phyloP scores from a whole-genome alignment of 2,329 filamentous ascomycete species.

The Aureobasidium melanogenum region DNA sequence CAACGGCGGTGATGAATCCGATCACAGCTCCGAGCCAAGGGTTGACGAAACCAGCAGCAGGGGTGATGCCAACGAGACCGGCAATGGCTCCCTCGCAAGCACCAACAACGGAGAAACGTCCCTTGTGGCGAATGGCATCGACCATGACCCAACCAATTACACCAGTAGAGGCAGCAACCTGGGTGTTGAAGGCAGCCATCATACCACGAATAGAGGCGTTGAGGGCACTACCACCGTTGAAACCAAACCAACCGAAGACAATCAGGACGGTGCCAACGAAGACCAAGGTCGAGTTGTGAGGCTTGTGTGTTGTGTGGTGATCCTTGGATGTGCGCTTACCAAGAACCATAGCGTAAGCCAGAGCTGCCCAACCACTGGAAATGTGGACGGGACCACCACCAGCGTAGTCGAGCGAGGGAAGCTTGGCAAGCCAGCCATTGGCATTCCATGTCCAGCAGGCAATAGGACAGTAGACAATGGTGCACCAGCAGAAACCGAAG shows the following conservation, averaged over 20 bases:
- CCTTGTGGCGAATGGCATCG: constrained; percentile 43
- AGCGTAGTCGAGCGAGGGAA: constrained; percentile 50
- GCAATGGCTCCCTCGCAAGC: constrained; percentile 51
- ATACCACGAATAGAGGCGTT: constrained; percentile 46
- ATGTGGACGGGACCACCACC: constrained; percentile 55
- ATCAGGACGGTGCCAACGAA: constrained; percentile 46
- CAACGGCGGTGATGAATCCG: constrained; percentile 45
- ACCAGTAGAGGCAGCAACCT: constrained; percentile 46
- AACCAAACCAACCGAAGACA: constrained; percentile 47
- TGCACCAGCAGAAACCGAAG: constrained; percentile 56
- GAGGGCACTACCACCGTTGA: constrained; percentile 49
- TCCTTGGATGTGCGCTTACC: constrained; percentile 47
- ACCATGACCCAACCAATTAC: constrained; percentile 47
- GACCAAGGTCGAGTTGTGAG: constrained; percentile 56
- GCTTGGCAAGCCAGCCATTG: constrained; percentile 56
- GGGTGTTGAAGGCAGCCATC: constrained; percentile 50
- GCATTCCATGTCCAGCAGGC: constrained; percentile 61
- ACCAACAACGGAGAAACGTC: constrained; percentile 47
- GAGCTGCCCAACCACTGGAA: constrained; percentile 51
- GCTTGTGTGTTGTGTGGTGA: constrained; percentile 43
- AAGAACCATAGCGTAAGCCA: constrained; percentile 55
- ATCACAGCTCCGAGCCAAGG: constrained; percentile 48
- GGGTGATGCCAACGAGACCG: constrained; percentile 44
- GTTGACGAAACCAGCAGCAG: constrained; percentile 34
- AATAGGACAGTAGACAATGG: constrained; percentile 55